Conservation (phyloP, 176 grass and related monocot species). For the Melocanna baccifera region DNA sequence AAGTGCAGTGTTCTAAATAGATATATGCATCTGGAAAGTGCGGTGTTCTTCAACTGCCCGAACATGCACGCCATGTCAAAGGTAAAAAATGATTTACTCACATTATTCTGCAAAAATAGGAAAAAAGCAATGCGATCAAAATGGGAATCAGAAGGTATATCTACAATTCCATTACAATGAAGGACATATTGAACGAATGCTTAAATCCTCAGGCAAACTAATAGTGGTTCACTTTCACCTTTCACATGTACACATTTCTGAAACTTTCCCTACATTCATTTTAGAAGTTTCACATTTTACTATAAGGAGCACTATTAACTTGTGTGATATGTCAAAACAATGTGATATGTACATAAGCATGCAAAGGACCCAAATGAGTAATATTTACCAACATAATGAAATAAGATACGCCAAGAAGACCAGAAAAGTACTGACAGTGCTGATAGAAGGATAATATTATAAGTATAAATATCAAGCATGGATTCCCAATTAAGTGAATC, state of each 20-base stretch:
- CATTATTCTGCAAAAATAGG: not conserved
- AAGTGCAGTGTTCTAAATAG: not conserved
- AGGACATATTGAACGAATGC: not conserved
- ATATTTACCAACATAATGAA: not conserved
- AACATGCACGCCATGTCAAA: not conserved
- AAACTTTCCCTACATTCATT: not conserved
- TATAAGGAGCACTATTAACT: not conserved
- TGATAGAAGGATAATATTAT: not conserved
- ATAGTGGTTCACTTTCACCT: not conserved
- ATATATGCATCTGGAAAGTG: constrained; percentile 2
- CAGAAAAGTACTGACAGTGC: not conserved
- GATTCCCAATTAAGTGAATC: not conserved
- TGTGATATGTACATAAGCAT: not conserved
- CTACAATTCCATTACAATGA: not conserved
- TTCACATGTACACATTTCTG: not conserved
- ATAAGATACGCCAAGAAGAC: not conserved
- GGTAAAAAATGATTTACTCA: not conserved
- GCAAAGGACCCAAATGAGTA: not conserved
- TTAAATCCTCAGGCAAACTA: not conserved
- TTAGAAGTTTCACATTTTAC: not conserved
- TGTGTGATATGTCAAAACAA: not conserved
- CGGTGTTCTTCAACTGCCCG: not conserved
- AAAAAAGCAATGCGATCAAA: not conserved
- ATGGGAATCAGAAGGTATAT: not conserved
- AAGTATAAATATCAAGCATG: not conserved